These are phyloP conservation scores for Pleurostoma richardsiae DNA, from an alignment of 2,329 filamentous ascomycete genomes.

Conservation along the genomic window DNA sequence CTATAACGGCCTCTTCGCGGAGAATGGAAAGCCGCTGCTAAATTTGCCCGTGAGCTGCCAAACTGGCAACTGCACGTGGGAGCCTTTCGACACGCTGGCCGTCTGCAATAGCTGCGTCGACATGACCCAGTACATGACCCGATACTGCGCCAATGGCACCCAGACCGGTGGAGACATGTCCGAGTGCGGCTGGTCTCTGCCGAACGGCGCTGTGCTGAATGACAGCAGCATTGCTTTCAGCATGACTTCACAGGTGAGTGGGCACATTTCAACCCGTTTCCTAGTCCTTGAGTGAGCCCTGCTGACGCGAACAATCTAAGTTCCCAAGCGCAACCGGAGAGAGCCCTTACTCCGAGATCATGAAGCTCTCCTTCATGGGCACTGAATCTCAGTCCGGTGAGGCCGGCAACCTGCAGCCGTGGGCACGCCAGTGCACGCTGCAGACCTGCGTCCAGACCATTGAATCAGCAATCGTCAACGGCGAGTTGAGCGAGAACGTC, in stretches of 20 bases:
- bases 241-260: conserved; percentile 17
- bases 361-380: conserved; percentile 26
- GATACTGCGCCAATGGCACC: conserved; percentile 13
- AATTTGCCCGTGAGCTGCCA: conserved; percentile 19
- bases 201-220: conserved; percentile 16
- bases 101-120: conserved; percentile 20
- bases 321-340: conserved; percentile 17
- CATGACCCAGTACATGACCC: conserved; percentile 19
- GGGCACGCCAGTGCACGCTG: conserved; percentile 22
- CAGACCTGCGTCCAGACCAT: conserved; percentile 23
- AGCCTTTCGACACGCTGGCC: conserved; percentile 19
- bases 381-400: conserved; percentile 17
- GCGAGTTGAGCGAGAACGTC: conserved; percentile 19
- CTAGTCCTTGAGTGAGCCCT: too few relatives aligned
- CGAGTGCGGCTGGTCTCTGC: conserved; percentile 22
- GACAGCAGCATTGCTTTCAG: conserved; percentile 20
- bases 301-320: background rate
- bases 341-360: conserved; percentile 21
- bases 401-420: conserved; percentile 17
- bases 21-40: conserved; percentile 19
- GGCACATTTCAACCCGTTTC: background rate
- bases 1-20: conserved; percentile 26
- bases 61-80: conserved; percentile 22
- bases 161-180: conserved; percentile 1
- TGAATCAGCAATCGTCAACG: conserved; percentile 15